Evolutionary conservation across 768 basidiomycete genomes (phyloP).

Genomic region (Paxillus involutus): DNA sequence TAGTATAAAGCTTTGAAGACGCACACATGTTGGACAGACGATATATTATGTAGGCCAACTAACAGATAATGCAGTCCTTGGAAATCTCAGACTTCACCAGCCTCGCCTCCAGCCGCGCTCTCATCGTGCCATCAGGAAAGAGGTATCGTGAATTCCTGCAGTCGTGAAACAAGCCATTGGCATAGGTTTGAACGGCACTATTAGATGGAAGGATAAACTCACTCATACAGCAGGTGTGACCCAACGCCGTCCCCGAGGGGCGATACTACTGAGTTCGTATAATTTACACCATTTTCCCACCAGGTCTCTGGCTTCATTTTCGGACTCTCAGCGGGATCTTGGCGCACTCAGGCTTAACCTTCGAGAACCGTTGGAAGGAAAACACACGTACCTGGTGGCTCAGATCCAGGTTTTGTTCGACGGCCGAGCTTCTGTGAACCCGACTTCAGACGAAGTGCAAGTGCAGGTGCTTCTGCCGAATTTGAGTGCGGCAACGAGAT

Average conservation of each 20-base stretch:
- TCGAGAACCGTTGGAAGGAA: no score
- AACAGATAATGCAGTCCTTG: constrained; percentile 28
- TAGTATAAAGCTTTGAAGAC: no score
- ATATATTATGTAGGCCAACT: no score
- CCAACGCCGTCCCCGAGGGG: constrained; percentile 38
- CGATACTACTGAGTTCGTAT: constrained; percentile 31
- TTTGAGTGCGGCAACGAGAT: no score
- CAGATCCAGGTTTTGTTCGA: not conserved
- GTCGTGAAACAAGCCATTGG: not conserved
- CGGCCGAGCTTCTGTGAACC: not conserved
- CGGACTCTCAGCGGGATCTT: no score
- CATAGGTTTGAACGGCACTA: no score
- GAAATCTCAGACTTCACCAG: constrained; percentile 24
- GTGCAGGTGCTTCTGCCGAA: no score
- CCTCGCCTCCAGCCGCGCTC: constrained; percentile 44
- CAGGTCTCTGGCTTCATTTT: no score
- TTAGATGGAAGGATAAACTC: constrained; percentile 17
- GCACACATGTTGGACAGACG: no score
- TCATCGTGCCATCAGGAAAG: constrained; percentile 40
- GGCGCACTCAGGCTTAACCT: not conserved
- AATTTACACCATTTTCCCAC: not conserved
- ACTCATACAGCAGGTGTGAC: constrained; percentile 45
- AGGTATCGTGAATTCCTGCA: constrained; percentile 45
- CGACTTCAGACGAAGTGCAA: not conserved
- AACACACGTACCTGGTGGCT: not conserved